Percentiles rank a stretch among this genome's conserved stretches.
Evolutionary conservation across 306 rosid species (phyloP).

Genomic region (Acmispon strigosus): DNA sequence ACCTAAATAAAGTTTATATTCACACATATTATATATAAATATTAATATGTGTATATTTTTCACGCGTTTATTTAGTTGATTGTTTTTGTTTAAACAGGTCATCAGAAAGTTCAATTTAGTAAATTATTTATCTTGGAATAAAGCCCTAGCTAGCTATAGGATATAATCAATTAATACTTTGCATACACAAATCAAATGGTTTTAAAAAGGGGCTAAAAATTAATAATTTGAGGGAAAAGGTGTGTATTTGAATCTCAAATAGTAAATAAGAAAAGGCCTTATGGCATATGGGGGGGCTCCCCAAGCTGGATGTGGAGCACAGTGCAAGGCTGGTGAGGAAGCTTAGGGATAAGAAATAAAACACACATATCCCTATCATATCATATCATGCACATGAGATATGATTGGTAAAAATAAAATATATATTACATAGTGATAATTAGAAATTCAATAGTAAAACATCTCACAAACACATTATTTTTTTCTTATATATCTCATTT

Average conservation of each 20-base stretch:
- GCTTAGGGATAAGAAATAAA: conserved; percentile 32
- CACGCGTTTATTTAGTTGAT: conserved; percentile 10
- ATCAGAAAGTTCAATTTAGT: background rate
- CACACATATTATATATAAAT: background rate
- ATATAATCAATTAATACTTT: too few relatives aligned
- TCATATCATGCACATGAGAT: conserved; percentile 42
- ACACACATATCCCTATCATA: conserved; percentile 35
- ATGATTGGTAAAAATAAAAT: conserved; percentile 9
- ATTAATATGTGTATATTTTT: background rate
- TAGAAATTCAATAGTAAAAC: too few relatives aligned
- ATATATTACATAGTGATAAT: background rate
- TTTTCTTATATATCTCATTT: too few relatives aligned
- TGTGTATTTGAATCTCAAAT: conserved; percentile 11
- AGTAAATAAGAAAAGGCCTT: conserved; percentile 29
- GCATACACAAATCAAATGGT: background rate
- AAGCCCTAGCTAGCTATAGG: background rate
- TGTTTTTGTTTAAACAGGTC: background rate
- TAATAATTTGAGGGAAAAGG: background rate
- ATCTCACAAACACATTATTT: too few relatives aligned
- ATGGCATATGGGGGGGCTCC: conserved; percentile 1
- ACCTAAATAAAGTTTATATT: conserved; percentile 9
- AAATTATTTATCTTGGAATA: background rate
- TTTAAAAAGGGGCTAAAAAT: background rate
- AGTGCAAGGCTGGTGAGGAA: conserved; percentile 53
- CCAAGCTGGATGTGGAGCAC: conserved; percentile 62